Conservation (phyloP, 768 basidiomycete species). For the Fistulinella prunicolor region DNA sequence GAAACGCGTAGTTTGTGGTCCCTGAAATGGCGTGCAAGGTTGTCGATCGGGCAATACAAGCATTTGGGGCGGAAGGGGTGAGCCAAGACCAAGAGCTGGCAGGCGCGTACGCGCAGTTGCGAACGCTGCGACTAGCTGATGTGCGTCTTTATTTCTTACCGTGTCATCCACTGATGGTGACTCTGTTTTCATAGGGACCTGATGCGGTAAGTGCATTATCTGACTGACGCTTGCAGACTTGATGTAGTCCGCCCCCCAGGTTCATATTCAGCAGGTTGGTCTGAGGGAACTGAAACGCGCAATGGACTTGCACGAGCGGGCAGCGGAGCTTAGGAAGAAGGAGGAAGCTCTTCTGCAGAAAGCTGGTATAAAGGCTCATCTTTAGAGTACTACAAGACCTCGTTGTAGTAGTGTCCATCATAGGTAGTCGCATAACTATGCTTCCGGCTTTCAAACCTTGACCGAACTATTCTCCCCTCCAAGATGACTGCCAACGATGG, state of each 20-base stretch:
- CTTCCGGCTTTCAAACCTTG: too few species aligned
- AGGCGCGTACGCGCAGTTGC: slow-evolving; percentile 67
- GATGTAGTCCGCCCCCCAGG: slow-evolving; percentile 44
- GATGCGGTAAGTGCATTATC: slow-evolving; percentile 55
- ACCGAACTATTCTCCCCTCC: neutral
- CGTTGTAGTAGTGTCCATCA: too few species aligned
- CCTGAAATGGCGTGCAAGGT: slow-evolving; percentile 87
- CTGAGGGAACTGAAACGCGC: slow-evolving; percentile 83
- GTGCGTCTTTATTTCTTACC: slow-evolving; percentile 42
- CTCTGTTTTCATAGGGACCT: slow-evolving; percentile 52
- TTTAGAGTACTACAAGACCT: slow-evolving; percentile 40
- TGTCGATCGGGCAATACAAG: slow-evolving; percentile 94
- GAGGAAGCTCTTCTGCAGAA: slow-evolving; percentile 60
- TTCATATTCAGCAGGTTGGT: slow-evolving; percentile 95
- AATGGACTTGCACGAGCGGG: slow-evolving; percentile 52
- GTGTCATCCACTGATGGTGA: slow-evolving; percentile 4
- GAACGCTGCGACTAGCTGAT: slow-evolving; percentile 87
- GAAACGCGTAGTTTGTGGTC: slow-evolving; percentile 72
- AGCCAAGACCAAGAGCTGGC: slow-evolving; percentile 88
- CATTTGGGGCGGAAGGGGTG: slow-evolving; percentile 95
- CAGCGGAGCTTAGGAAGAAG: slow-evolving; percentile 54
- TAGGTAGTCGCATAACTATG: too few species aligned
- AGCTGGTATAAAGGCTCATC: slow-evolving; percentile 56
- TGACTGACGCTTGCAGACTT: neutral
- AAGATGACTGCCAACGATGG: slow-evolving; percentile 18